Evolutionary conservation across 2,329 filamentous ascomycete species (phyloP), one percentile per base, ranked within the genome.

Genomic region (Aureobasidium lini): DNA sequence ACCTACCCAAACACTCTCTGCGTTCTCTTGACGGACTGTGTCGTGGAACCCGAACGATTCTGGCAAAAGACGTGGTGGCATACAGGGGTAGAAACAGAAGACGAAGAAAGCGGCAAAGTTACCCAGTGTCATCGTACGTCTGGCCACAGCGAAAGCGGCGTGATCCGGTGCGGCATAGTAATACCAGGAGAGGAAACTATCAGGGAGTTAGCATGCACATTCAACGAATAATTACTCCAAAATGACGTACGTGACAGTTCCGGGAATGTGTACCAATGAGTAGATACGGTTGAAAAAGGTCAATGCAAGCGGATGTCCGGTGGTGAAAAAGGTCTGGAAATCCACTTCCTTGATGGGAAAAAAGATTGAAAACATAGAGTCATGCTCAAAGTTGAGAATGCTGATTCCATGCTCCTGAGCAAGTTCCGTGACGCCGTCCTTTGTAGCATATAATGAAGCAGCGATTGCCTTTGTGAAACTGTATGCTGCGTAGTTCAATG

Each of bases 401-500:
- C 74, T 73, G 57, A 83, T 74, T 15, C 78, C 82, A 64, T 84
- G 80, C 48, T 76, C 74, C 67, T 84, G 77, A 1, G 82, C 81
- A 18, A 80, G 75, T 54, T 82, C 74, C 76, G 81, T 83, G 32
- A 83, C 77, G n/a, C 74, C 75, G 11, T 77, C 75, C 49, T 79
- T 76, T 39, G 79, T 79, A 60, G 81, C 83, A 59, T 81, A 73
- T 48, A 71, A 70, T 61, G 79, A 75, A 2, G 81, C 79, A 9
- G 79, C 70, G 16, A 78, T 73, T 15, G 81, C 79, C 28, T 60
- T 54, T 10, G 83, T 85, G 69, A 84, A 74, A 43, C 79, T 76
- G 72, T 88, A 88, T 68, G 86, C 84, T 43, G 80, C 76, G 63
- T 85, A 81, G 67, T 84, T 87, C 65, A 88, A 76, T 37, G 80